Base-by-base conservation (phyloP, 2,329 filamentous ascomycete species). In the Aspergillus fructus region DNA sequence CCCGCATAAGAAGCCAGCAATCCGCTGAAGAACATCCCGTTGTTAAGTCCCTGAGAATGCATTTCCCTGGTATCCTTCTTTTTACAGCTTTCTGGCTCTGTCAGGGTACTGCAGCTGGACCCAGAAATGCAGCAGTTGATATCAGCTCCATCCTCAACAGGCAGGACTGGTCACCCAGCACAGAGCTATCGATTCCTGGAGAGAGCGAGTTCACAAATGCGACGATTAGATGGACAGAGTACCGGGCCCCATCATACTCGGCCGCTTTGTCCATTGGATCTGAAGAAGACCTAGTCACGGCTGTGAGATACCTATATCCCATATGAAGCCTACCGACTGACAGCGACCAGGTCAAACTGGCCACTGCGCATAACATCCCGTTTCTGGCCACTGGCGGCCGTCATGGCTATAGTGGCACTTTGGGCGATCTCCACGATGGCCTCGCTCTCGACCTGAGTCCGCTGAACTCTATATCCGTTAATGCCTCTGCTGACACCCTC, bases 361-460 rank as follows among this genome's bases (percentile, higher is more conserved):
- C 50, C n/a, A 45, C 19, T 4, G 5, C 7, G 1, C 41, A 46
- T 23, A 50, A 53, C 30, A 53, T 58, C 21, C 45, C 55, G 8
- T 50, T 50, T 15, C 40, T 58, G 7, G 50, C 55, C 9, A 58
- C 37, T 4, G 43, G 43, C 1, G 40, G 37, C 5, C 34, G 23
- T 24, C 55, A 58, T 41, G 50, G 49, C 4, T 58, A 42, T 43
- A n/a, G 43, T 21, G 24, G 34, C 15, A 49, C 49, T 6, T 12
- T 49, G 8, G 55, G 39, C 2, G 23, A 39, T 8, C 19, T 58
- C 5, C 49, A 58, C 17, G 33, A 46, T 21, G 55, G 55, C 1
- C 21, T 54, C 9, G 46, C 15, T 5, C 9, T 58, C 3, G 50
- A 53, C 33, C 49, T 58, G 5, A 49, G 45, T n/a, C 17, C n/a